Base-by-base conservation (phyloP, 345 rosid species). In the Nasturtium officinale region DNA sequence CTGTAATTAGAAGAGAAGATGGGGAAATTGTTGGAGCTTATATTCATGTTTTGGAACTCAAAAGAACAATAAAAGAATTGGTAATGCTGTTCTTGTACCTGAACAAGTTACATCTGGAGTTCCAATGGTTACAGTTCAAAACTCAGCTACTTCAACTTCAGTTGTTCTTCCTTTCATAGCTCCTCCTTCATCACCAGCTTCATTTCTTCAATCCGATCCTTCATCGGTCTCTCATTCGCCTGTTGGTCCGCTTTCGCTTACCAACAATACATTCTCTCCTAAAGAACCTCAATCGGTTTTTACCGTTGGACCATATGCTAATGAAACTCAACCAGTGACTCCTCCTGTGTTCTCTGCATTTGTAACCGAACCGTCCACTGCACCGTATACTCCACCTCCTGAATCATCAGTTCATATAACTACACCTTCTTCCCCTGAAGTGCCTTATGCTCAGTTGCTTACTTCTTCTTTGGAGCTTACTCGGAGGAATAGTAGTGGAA, bases 121-220 rank as follows among this genome's bases (percentile, higher is more conserved):
- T 69, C 69, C 82, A 9, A 81, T 75, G 12, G 68, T 83, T 48
- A 45, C 78, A 13, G 33, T 77, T 50, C 86, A 78, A 46, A 82
- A 78, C 80, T 82, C 64, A 54, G 69, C 85, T 20, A 79, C 77
- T 37, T 78, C 88, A 6, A 84, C 87, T 55, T 58, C 88, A 4
- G 37, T 83, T 20, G 77, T 84, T 3, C 81, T 86, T 37, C 93
- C 96, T 16, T 90, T 93, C 50, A 85, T 91, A 20, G 95, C 98
- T 23, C 98, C 98, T 64, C 98, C 98, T 11, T 91, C 98, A 45
- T 94, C 98, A 42, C 98, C 98, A 15, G 94, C 87, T 54, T 91
- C 97, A 0, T 86, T 91, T 77, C 90, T 89, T 37, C 98, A 84
- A 61, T 89, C 98, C 0, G 95, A 87, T 70, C 91, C 98, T 72